Evolutionary conservation across 2,329 filamentous ascomycete species (phyloP).

Genomic region (Cercospora sp.): DNA sequence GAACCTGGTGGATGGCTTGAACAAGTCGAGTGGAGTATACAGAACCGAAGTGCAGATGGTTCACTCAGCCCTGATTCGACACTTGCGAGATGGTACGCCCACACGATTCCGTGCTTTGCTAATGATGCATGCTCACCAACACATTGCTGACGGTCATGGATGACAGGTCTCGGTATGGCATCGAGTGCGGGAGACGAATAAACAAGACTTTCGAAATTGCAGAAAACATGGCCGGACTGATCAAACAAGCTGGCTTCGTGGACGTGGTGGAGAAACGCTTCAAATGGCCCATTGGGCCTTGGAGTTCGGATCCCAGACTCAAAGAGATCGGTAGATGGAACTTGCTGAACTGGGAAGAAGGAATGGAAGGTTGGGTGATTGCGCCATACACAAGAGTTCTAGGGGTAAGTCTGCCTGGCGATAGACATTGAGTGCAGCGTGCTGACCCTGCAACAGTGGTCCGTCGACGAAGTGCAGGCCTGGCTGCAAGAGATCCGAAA

Average conservation of each 20-base stretch:
- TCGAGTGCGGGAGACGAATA: slow-evolving; percentile 27
- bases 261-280: slow-evolving; percentile 46
- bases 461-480: slow-evolving; percentile 38
- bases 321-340: slow-evolving; percentile 44
- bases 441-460: slow-evolving; percentile 32
- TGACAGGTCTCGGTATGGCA: slow-evolving; percentile 21
- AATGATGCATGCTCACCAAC: not conserved
- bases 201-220: slow-evolving; percentile 37
- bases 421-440: no score
- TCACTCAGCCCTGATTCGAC: slow-evolving; percentile 29
- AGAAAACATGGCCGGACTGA: slow-evolving; percentile 32
- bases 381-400: slow-evolving; percentile 43
- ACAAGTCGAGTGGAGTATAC: slow-evolving; percentile 43
- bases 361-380: slow-evolving; percentile 46
- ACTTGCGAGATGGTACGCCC: slow-evolving; percentile 29
- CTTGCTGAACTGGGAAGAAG: slow-evolving; percentile 44
- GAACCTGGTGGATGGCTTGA: slow-evolving; percentile 47
- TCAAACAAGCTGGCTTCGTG: slow-evolving; percentile 46
- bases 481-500: slow-evolving; percentile 39
- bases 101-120: not conserved
- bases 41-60: slow-evolving; percentile 34
- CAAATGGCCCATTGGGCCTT: slow-evolving; percentile 47
- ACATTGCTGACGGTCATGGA: not conserved
- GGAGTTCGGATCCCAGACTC: slow-evolving; percentile 41
- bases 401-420: slow-evolving; percentile 25